phyloP scores from a whole-genome alignment of 1,139 yeast species.

The Nematodospora anomalae region DNA sequence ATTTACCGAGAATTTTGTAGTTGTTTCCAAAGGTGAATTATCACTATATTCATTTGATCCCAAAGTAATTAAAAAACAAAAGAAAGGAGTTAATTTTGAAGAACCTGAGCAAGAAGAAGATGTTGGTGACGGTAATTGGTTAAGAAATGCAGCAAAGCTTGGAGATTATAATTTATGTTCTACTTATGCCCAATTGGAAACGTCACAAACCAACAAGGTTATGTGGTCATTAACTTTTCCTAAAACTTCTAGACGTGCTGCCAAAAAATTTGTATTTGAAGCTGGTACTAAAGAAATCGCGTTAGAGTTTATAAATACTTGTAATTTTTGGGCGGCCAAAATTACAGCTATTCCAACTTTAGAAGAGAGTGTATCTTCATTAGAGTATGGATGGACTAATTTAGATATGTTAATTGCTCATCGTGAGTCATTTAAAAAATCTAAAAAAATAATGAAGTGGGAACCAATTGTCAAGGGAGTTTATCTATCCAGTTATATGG shows the following conservation, averaged over 20 bases:
- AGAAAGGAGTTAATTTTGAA: constrained; percentile 24
- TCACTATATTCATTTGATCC: constrained; percentile 54
- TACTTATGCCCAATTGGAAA: constrained; percentile 47
- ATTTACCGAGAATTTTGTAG: constrained; percentile 53
- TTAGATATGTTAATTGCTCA: constrained; percentile 37
- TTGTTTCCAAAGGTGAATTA: constrained; percentile 58
- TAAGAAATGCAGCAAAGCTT: constrained; percentile 49
- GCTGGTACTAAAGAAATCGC: constrained; percentile 74
- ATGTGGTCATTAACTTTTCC: constrained; percentile 45
- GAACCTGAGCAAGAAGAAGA: constrained; percentile 21
- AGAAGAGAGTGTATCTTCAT: constrained; percentile 63
- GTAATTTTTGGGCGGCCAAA: constrained; percentile 90
- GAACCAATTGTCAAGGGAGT: constrained; percentile 45
- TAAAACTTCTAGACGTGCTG: constrained; percentile 29
- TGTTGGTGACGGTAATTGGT: constrained; percentile 72
- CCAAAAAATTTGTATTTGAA: constrained; percentile 46
- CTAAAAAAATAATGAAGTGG: constrained; percentile 40
- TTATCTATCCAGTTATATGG: constrained; percentile 39
- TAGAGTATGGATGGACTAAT: constrained; percentile 81
- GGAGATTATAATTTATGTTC: constrained; percentile 53
- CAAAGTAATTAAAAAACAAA: constrained; percentile 43
- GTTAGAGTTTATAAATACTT: constrained; percentile 67
- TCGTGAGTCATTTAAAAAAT: constrained; percentile 36
- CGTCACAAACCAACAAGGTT: constrained; percentile 16
- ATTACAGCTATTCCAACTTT: constrained; percentile 74